phyloP scores from a whole-genome alignment of 1,139 yeast genomes.

The Torulaspora globosa region DNA sequence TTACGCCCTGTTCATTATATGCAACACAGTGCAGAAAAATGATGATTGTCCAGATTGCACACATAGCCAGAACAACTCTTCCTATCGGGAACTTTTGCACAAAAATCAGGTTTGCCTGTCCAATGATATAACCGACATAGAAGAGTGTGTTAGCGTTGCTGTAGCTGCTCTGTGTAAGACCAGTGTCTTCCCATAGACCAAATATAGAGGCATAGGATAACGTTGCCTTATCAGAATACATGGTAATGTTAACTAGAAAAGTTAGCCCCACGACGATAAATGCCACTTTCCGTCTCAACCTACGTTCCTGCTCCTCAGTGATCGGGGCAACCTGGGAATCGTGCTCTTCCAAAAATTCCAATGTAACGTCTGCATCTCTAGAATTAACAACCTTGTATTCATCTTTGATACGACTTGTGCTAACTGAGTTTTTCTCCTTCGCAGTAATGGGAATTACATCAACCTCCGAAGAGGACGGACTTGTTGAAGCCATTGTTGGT shows the following conservation, averaged over 20 bases:
- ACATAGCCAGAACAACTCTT: slow-evolving; percentile 35
- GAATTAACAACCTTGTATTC: slow-evolving; percentile 14
- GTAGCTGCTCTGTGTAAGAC: slow-evolving; percentile 38
- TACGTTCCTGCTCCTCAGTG: slow-evolving; percentile 40
- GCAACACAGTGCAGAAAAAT: slow-evolving; percentile 43
- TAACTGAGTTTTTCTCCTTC: slow-evolving; percentile 1
- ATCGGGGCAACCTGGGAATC: slow-evolving; percentile 37
- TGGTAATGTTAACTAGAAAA: slow-evolving; percentile 39
- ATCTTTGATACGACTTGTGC: slow-evolving; percentile 1
- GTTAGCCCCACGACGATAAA: slow-evolving; percentile 39
- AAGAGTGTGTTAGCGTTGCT: slow-evolving; percentile 42
- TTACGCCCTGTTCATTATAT: slow-evolving; percentile 42
- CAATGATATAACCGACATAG: slow-evolving; percentile 42
- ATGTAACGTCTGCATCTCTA: slow-evolving; percentile 42
- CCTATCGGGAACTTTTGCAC: slow-evolving; percentile 41
- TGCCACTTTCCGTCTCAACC: slow-evolving; percentile 38
- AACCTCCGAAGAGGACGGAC: slow-evolving; percentile 7
- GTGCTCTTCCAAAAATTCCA: slow-evolving; percentile 38
- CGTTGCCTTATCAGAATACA: slow-evolving; percentile 47
- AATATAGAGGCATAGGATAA: slow-evolving; percentile 43
- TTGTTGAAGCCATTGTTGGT: not conserved
- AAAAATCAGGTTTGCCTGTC: slow-evolving; percentile 39
- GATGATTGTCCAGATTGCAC: slow-evolving; percentile 41
- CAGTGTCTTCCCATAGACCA: slow-evolving; percentile 43
- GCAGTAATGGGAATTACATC: not conserved